Conservation (phyloP, 2,329 filamentous ascomycete genomes). For the Penicillium sp. region DNA sequence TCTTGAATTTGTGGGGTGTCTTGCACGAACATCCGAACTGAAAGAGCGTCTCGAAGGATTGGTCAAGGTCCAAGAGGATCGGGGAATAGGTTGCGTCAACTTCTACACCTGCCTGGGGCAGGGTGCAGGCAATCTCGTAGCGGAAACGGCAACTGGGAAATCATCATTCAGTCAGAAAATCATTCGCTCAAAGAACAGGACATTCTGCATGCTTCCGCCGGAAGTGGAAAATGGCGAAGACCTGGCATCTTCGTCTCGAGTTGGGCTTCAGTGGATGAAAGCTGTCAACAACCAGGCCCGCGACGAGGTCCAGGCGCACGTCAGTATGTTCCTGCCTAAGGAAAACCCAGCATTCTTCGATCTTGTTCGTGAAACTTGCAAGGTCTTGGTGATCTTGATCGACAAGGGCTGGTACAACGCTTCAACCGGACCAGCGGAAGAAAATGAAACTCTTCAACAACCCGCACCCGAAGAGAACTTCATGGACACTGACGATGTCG, state of each 20-base stretch:
- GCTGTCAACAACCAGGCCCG: conserved; percentile 76
- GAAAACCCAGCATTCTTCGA: conserved; percentile 49
- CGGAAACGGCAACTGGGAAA: conserved; percentile 25
- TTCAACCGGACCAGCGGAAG: conserved; percentile 27
- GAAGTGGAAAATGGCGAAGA: conserved; percentile 43
- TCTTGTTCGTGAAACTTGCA: conserved; percentile 42
- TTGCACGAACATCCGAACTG: conserved; percentile 81
- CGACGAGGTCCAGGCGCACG: conserved; percentile 82
- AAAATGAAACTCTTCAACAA: conserved; percentile 20
- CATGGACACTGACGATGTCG: conserved; percentile 39
- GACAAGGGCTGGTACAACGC: conserved; percentile 44
- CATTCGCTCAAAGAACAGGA: conserved; percentile 63
- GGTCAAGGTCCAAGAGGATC: conserved; percentile 63
- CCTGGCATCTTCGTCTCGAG: conserved; percentile 20
- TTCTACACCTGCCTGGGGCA: conserved; percentile 82
- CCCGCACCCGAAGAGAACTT: conserved; percentile 26
- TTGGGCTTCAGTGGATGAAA: conserved; percentile 63
- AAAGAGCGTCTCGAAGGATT: conserved; percentile 71
- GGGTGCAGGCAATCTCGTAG: conserved; percentile 53
- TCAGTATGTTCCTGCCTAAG: conserved; percentile 49
- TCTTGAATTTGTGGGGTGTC: conserved; percentile 88
- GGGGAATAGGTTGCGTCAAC: conserved; percentile 77
- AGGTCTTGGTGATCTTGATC: conserved; percentile 42
- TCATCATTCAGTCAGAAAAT: conserved; percentile 40
- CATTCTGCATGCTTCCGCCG: conserved; percentile 82